phyloP scores from a whole-genome alignment of 2,329 filamentous ascomycete species.

The Clarireedia sp. region DNA sequence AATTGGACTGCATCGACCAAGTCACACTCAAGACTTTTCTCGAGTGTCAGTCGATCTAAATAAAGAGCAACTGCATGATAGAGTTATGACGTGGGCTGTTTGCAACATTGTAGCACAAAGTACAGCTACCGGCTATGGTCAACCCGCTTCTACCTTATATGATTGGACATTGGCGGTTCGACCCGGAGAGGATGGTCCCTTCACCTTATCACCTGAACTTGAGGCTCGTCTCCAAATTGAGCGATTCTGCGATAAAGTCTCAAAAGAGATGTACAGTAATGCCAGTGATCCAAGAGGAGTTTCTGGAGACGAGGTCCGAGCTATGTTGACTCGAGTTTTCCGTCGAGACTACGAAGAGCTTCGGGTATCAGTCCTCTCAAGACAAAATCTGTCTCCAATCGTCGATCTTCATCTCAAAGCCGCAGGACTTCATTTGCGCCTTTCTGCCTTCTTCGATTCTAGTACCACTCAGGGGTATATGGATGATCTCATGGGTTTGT shows the following conservation, averaged over 20 bases:
- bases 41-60: slow-evolving; percentile 66
- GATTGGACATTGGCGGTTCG: slow-evolving; percentile 63
- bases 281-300: slow-evolving; percentile 64
- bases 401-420: slow-evolving; percentile 62
- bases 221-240: slow-evolving; percentile 64
- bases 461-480: slow-evolving; percentile 63
- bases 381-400: slow-evolving; percentile 46
- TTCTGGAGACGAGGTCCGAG: slow-evolving; percentile 57
- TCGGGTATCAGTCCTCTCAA: slow-evolving; percentile 51
- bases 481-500: slow-evolving; percentile 67
- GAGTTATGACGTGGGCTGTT: slow-evolving; percentile 74
- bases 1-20: slow-evolving; percentile 73
- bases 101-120: slow-evolving; percentile 79
- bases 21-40: slow-evolving; percentile 77
- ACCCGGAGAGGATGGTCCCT: slow-evolving; percentile 51
- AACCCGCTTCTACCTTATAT: slow-evolving; percentile 70
- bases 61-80: slow-evolving; percentile 70
- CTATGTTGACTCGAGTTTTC: slow-evolving; percentile 59
- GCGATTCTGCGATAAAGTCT: slow-evolving; percentile 69
- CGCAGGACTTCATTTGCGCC: slow-evolving; percentile 64
- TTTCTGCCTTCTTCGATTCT: slow-evolving; percentile 76
- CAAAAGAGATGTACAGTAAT: slow-evolving; percentile 72
- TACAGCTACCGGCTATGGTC: slow-evolving; percentile 75
- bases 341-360: slow-evolving; percentile 57
- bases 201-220: slow-evolving; percentile 53